Base-by-base conservation (phyloP, 495 filamentous ascomycete genomes). In the Neurospora sp. region DNA sequence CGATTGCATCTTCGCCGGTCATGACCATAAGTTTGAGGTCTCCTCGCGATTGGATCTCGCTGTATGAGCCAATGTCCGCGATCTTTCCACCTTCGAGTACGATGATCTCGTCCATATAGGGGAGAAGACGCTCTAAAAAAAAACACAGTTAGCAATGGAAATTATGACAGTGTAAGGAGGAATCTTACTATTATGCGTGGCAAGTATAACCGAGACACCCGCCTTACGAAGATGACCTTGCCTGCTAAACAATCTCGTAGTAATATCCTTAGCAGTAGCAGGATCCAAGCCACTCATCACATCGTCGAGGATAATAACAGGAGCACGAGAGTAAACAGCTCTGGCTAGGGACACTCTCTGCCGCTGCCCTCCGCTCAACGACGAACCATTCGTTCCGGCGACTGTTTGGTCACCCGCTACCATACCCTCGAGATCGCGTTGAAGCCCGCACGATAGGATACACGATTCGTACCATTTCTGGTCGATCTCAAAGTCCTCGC, bases 301-400 rank as follows among this genome's bases (percentile, higher is more conserved):
- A 75, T 92, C 82, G 39, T 84, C 83, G 62, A 84, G 78, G 9
- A 84, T 42, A 4, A 82, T 66, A 5, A 84, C 66, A 1, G 78
- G 27, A 5, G 75, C 74, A 35, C 78, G 71, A 1, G 77, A 73
- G 69, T 84, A 84, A 8, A 84, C n/a, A 2, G 82, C 82, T 71
- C 83, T 74, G 6, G 78, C 75, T 18, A 79, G 74, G 2, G 77
- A 75, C 69, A 93, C 84, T 4, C 91, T 84, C 76, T 93, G 90
- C 74, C 87, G 89, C 75, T 93, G 91, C 0, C 91, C 91, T 11
- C 90, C 90, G 75, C 87, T 90, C 10, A 93, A 83, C 4, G 85
- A 84, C 72, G 91, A 85, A 0, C 91, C 91, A 72, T 89, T 89
- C 80, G 86, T 90, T 10, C 91, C 91, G 73, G 91, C 85, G 3